A percentile compares a stretch with the other conserved stretches of the same genome.
Evolutionary conservation across 1,284 basidiomycete species (phyloP).

Genomic region (Naganishia sp.): DNA sequence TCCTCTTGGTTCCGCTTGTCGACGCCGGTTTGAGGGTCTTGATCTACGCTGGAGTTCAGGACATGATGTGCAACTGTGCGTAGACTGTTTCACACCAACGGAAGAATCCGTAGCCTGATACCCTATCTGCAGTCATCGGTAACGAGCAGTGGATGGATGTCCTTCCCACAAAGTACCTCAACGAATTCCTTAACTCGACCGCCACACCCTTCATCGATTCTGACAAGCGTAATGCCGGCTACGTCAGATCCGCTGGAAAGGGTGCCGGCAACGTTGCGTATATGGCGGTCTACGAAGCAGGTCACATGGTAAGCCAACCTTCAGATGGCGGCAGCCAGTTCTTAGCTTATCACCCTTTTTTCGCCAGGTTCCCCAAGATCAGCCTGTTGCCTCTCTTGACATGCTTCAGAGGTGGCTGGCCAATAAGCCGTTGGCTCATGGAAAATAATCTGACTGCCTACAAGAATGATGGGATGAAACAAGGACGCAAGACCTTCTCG

Average conservation of each 20-base stretch:
- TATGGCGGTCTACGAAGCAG: slow-evolving; percentile 69
- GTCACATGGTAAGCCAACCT: slow-evolving; percentile 63
- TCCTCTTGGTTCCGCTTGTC: slow-evolving; percentile 71
- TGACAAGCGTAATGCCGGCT: slow-evolving; percentile 46
- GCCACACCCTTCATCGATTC: slow-evolving; percentile 60
- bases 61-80: slow-evolving; percentile 74
- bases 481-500: too few relatives aligned
- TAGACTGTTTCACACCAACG: background rate
- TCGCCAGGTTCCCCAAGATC: slow-evolving; percentile 68
- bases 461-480: too few relatives aligned
- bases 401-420: slow-evolving; percentile 62
- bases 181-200: slow-evolving; percentile 63
- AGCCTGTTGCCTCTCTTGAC: slow-evolving; percentile 70
- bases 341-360: slow-evolving; percentile 21
- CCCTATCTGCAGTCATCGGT: slow-evolving; percentile 18
- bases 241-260: slow-evolving; percentile 60
- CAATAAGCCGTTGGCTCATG: slow-evolving; percentile 54
- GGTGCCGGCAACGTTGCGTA: slow-evolving; percentile 75
- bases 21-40: slow-evolving; percentile 73
- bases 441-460: slow-evolving; percentile 17
- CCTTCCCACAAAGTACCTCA: slow-evolving; percentile 60
- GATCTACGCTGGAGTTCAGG: slow-evolving; percentile 82
- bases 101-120: slow-evolving; percentile 55
- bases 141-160: slow-evolving; percentile 45
- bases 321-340: background rate